Evolutionary conservation across 2,329 filamentous ascomycete species (phyloP).

Genomic region (Exophiala alcalophila): DNA sequence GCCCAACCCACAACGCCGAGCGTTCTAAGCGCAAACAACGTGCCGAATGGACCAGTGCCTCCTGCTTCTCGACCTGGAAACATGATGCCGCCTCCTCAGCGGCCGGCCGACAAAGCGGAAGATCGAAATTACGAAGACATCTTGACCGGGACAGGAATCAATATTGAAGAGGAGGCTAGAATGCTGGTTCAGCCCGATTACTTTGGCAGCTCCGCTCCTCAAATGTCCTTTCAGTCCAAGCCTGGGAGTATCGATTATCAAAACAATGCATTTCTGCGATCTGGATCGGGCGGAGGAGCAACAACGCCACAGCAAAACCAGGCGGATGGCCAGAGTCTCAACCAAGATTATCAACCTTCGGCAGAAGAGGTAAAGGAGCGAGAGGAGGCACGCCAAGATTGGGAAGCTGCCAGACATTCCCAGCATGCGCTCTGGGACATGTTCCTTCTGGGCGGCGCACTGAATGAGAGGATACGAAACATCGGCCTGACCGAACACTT

Average conservation of each 20-base stretch:
- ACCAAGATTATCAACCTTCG: conserved; percentile 17
- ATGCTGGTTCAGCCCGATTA: conserved; percentile 24
- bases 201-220: conserved; percentile 18
- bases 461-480: conserved; percentile 53
- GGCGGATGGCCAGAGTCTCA: conserved; percentile 7
- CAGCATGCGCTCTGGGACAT: conserved; percentile 71
- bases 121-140: conserved; percentile 27
- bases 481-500: conserved; percentile 58
- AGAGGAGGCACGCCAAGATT: conserved; percentile 62
- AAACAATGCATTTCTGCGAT: conserved; percentile 13
- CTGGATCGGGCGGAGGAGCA: conserved; percentile 14
- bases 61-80: conserved; percentile 40
- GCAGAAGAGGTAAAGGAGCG: conserved; percentile 64
- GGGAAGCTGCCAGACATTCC: conserved; percentile 59
- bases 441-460: conserved; percentile 63
- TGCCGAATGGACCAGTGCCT: conserved; percentile 56
- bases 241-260: conserved; percentile 15
- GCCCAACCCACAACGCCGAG: conserved; percentile 26
- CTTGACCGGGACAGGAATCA: conserved; percentile 25
- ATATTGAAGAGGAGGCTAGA: conserved; percentile 27
- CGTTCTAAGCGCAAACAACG: conserved; percentile 38
- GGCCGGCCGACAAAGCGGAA: conserved; percentile 42
- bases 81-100: conserved; percentile 63
- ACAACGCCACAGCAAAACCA: conserved; percentile 7
- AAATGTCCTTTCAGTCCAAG: conserved; percentile 11